These are phyloP conservation scores for Dalechampia spathulata DNA, from an alignment of 441 rosid genomes.

Conservation along the genomic window DNA sequence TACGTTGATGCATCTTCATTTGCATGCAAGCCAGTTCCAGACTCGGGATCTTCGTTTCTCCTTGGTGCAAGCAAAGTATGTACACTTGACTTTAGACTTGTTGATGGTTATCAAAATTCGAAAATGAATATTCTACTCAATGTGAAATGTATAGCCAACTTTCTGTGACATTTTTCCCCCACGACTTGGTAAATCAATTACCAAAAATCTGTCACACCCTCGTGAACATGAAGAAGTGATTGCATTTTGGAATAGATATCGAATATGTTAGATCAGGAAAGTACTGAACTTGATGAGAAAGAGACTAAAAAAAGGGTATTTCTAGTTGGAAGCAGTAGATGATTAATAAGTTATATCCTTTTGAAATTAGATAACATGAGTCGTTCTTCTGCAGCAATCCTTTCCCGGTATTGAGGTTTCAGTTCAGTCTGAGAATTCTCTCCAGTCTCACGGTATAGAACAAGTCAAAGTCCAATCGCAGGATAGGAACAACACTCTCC, in stretches of 20 bases:
- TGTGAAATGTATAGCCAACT: too few species aligned
- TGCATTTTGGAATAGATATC: too few species aligned
- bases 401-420: conserved; percentile 45
- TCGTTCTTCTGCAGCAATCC: conserved; percentile 37
- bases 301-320: too few species aligned
- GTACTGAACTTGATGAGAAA: too few species aligned
- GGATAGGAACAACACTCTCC: conserved; percentile 28
- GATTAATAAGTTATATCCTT: conserved; percentile 1
- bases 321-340: not conserved
- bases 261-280: too few species aligned
- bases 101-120: too few species aligned
- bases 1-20: conserved; percentile 53
- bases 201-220: too few species aligned
- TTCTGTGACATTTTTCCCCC: too few species aligned
- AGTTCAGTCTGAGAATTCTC: conserved; percentile 45
- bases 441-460: conserved; percentile 30
- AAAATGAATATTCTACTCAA: too few species aligned
- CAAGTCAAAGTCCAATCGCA: conserved; percentile 33
- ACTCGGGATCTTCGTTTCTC: conserved; percentile 43
- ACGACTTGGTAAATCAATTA: too few species aligned
- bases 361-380: conserved; percentile 20
- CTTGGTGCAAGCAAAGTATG: conserved; percentile 50
- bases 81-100: too few species aligned
- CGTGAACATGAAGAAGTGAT: too few species aligned
- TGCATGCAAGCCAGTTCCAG: conserved; percentile 66